Conservation (phyloP, 306 rosid species). For the Gastrolobium villosum region DNA sequence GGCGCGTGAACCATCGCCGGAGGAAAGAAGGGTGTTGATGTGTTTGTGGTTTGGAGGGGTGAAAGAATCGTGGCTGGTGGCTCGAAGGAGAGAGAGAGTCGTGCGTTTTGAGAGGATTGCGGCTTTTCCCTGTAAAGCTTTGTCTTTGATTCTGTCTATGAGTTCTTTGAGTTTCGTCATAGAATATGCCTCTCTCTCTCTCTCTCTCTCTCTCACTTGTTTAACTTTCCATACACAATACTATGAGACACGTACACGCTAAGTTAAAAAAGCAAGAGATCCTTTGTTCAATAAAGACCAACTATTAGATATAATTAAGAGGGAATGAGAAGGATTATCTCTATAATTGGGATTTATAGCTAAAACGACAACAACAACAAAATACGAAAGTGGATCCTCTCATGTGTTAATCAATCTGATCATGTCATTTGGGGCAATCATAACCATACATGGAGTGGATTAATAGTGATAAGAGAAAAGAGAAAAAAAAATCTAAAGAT, state of each 20-base stretch:
- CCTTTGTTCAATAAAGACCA: too few relatives aligned
- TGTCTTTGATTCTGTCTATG: slow-evolving; percentile 74
- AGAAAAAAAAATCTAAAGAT: too few relatives aligned
- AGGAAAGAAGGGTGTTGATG: slow-evolving; percentile 60
- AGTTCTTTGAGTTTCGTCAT: slow-evolving; percentile 52
- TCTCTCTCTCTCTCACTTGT: not conserved
- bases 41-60: slow-evolving; percentile 57
- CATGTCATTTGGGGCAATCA: too few relatives aligned
- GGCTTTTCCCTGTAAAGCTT: slow-evolving; percentile 78
- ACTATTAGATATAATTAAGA: too few relatives aligned
- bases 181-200: not conserved
- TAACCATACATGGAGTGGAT: too few relatives aligned
- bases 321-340: too few relatives aligned
- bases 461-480: too few relatives aligned
- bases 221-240: not conserved
- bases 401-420: too few relatives aligned
- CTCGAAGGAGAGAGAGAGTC: slow-evolving; percentile 60
- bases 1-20: slow-evolving; percentile 72
- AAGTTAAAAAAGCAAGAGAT: not conserved
- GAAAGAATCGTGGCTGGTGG: slow-evolving; percentile 72
- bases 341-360: too few relatives aligned
- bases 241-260: not conserved
- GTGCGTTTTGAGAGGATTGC: slow-evolving; percentile 56
- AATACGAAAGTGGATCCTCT: too few relatives aligned
- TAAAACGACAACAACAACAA: too few relatives aligned